Conservation (phyloP, 352 stramenopile species). For the Phytophthora melonis region DNA sequence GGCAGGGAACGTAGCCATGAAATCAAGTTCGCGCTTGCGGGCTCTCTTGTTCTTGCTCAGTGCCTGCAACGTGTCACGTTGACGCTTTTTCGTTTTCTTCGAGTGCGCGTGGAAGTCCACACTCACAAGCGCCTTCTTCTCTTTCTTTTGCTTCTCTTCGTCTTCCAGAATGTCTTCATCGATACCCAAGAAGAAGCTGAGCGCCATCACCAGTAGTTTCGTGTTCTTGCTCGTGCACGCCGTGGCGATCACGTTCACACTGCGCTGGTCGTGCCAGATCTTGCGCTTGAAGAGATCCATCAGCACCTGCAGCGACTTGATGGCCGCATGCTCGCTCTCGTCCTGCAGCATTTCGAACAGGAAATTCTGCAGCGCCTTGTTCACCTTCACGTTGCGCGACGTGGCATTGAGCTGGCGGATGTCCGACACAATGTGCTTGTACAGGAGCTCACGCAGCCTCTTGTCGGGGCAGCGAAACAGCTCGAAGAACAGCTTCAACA, state of each 20-base stretch:
- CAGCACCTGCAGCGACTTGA: conserved; percentile 93
- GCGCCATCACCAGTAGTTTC: conserved; percentile 89
- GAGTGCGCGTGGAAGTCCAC: conserved; percentile 96
- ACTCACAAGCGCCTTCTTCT: conserved; percentile 82
- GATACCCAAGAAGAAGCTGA: conserved; percentile 99
- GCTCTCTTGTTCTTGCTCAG: conserved; percentile 93
- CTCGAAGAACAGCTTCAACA: conserved; percentile 97
- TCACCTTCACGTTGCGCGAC: conserved; percentile 96
- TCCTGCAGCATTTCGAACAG: conserved; percentile 95
- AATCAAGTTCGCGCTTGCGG: conserved; percentile 78
- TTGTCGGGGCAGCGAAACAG: conserved; percentile 98
- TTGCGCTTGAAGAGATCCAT: conserved; percentile 97
- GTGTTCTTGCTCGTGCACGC: conserved; percentile 90
- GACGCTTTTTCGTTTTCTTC: conserved; percentile 96
- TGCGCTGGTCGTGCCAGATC: conserved; percentile 97
- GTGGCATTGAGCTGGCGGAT: conserved; percentile 89
- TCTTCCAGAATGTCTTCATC: conserved; percentile 98
- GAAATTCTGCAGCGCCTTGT: conserved; percentile 96
- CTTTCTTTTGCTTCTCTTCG: conserved; percentile 92
- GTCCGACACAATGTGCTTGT: conserved; percentile 97
- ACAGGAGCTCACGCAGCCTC: conserved; percentile 94
- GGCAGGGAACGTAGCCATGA: conserved; percentile 93
- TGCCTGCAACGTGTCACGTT: conserved; percentile 86
- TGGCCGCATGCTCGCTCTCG: conserved; percentile 84
- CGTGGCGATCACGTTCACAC: conserved; percentile 97